Evolutionary conservation across 495 filamentous ascomycete genomes (phyloP).

Genomic region (Aspergillus mulundensis): DNA sequence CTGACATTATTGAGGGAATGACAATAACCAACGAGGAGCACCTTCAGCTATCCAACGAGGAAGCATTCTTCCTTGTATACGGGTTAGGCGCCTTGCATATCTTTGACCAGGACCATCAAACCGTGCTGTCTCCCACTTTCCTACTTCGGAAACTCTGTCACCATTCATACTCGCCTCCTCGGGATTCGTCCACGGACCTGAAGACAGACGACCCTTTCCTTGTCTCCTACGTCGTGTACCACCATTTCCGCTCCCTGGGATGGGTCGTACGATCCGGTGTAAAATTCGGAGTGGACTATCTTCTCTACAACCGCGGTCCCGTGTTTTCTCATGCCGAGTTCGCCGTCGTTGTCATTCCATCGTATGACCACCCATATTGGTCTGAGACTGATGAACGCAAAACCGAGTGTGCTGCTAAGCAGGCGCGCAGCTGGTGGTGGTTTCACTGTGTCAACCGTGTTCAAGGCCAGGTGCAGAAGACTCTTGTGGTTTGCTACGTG

Average conservation of each 20-base stretch:
- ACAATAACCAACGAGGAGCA: constrained; percentile 75
- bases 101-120: constrained; percentile 49
- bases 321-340: constrained; percentile 95
- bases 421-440: constrained; percentile 77
- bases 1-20: constrained; percentile 14
- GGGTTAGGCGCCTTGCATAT: constrained; percentile 73
- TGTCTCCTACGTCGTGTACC: constrained; percentile 81
- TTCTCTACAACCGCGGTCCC: constrained; percentile 92
- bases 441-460: constrained; percentile 88
- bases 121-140: constrained; percentile 29
- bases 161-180: constrained; percentile 66
- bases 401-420: constrained; percentile 43
- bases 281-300: constrained; percentile 91
- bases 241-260: constrained; percentile 93
- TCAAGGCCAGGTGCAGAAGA: constrained; percentile 86
- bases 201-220: constrained; percentile 79
- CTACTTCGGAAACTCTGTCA: constrained; percentile 64
- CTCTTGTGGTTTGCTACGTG: constrained; percentile 79
- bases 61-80: constrained; percentile 89
- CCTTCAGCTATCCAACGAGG: constrained; percentile 82
- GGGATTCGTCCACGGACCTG: constrained; percentile 26
- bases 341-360: constrained; percentile 75
- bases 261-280: constrained; percentile 94
- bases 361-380: constrained; percentile 78
- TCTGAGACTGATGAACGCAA: constrained; percentile 44